Evolutionary conservation across 805 yeast species (phyloP), one percentile per base, ranked within the genome.

Genomic region (Wickerhamomyces canadensis): DNA sequence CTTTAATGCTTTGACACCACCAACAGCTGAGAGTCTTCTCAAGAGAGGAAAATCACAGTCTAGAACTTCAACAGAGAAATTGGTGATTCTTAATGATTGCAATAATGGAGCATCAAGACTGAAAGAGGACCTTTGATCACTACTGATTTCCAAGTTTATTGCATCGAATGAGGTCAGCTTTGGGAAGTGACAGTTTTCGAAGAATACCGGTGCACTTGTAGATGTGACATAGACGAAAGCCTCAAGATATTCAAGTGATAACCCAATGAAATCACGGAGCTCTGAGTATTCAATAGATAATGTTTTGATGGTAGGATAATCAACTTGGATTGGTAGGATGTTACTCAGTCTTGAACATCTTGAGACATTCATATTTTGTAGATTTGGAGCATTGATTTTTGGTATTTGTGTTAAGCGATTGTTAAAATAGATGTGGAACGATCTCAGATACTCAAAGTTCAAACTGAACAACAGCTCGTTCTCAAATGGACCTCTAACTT

Each of bases 401-500:
- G 51, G 51, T 3, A 36, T 25, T 8, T 33, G 35, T 2, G 36
- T 25, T 4, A 47, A 16, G 2, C 21, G 19, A 24, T 43, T 41
- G 33, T 42, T 44, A 36, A 40, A 42, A 27, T 42, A 38, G 19
- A 47, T 34, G 12, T 33, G 26, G n/a, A 47, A 34, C n/a, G 25
- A 33, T 12, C 28, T 28, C 26, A 48, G 32, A 3, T 16, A 6
- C 3, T 18, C 14, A 16, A 48, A 37, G 6, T 35, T 32, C 7
- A 29, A 13, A 2, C 22, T 23, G 21, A 29, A 40, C n/a, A 48
- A 18, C 2, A 37, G 4, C 13, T 17, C 33, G n/a, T 44, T 37
- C 11, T 10, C 21, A 11, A 47, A 30, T 4, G 49, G 49, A 5
- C 52, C 49, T 25, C 52, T 35, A 5, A 45, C 39, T 33, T 45